Percentiles rank a stretch among this genome's conserved stretches.
These are phyloP conservation scores for Botrytis byssoidea DNA, from an alignment of 2,329 filamentous ascomycete species.

Conservation along the genomic window DNA sequence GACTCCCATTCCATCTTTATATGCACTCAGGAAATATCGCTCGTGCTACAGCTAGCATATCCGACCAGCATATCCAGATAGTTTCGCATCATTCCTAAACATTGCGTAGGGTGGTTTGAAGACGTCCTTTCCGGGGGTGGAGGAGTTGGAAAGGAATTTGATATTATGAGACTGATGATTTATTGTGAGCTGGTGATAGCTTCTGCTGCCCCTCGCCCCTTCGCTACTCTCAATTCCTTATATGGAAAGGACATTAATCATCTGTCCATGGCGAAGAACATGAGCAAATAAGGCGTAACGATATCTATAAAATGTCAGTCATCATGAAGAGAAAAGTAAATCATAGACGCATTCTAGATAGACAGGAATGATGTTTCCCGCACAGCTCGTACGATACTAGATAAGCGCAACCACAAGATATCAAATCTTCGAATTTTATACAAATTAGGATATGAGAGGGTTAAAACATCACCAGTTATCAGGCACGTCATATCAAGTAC, in stretches of 20 bases:
- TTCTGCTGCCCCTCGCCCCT: neutral
- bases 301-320: neutral
- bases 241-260: neutral
- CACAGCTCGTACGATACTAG: neutral
- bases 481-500: neutral
- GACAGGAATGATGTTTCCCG: neutral
- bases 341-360: neutral
- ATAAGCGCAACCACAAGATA: neutral
- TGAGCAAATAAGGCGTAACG: neutral
- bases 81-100: neutral
- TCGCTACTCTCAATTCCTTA: neutral
- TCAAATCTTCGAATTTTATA: neutral
- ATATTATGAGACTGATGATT: neutral
- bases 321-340: neutral
- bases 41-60: neutral
- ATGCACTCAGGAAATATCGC: rapidly evolving
- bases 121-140: neutral
- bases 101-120: neutral
- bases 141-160: too few relatives aligned
- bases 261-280: neutral
- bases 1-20: rapidly evolving
- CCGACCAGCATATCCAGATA: neutral
- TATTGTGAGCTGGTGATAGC: neutral
- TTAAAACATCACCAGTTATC: neutral
- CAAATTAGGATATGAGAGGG: neutral